These are phyloP conservation scores for Solanum gracilifrons DNA, from an alignment of 257 asterid species.

Conservation along the genomic window DNA sequence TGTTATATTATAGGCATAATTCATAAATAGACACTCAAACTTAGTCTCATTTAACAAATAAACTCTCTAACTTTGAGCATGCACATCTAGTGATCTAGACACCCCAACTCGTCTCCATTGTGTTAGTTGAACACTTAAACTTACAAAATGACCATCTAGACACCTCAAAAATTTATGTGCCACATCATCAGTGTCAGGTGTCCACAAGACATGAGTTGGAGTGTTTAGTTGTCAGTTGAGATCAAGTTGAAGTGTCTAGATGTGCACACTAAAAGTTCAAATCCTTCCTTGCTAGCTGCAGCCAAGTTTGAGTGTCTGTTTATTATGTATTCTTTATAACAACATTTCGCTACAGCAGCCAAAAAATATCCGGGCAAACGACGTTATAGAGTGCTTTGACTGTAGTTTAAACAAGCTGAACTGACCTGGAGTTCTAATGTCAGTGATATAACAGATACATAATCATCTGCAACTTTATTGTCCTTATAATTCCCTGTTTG, in stretches of 20 bases:
- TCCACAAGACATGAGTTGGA: not conserved
- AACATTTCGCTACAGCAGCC: not conserved
- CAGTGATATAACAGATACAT: constrained; percentile 56
- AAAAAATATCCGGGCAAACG: not conserved
- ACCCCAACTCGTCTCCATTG: not conserved
- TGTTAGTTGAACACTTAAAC: not conserved
- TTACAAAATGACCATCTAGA: not conserved
- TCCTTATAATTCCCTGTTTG: constrained; percentile 57
- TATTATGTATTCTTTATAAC: not conserved
- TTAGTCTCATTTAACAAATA: not conserved
- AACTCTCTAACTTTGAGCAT: not conserved
- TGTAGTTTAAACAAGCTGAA: not conserved
- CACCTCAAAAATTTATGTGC: not conserved
- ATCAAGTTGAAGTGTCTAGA: not conserved
- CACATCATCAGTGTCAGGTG: not conserved
- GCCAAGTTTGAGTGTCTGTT: not conserved
- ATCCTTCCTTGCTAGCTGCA: not conserved
- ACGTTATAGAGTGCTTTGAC: not conserved
- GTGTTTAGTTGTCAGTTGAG: not conserved
- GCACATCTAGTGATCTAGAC: not conserved
- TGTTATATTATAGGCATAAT: not conserved
- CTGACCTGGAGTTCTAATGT: constrained; percentile 76
- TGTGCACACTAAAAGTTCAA: not conserved
- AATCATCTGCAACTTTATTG: constrained; percentile 68
- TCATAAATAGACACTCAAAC: not conserved